Conservation (phyloP, 2,329 filamentous ascomycete species). For the Orbilia ellipsospora region DNA sequence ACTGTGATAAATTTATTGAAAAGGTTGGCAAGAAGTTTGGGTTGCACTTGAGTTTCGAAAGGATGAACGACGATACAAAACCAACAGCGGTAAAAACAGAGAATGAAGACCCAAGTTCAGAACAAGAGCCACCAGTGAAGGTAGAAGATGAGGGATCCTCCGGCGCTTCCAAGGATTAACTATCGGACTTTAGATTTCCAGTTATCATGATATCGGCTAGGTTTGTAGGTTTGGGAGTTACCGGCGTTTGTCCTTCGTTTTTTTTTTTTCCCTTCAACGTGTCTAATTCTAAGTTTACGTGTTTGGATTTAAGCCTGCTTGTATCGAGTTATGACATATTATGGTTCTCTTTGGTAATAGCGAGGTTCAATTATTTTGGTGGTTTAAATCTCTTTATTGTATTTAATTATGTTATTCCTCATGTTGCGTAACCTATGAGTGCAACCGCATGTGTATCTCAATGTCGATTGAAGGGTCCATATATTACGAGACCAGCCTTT, state of each 20-base stretch:
- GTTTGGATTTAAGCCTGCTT: no score
- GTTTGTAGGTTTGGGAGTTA: no score
- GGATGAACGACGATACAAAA: conserved; percentile 22
- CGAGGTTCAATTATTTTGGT: no score
- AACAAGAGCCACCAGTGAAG: background rate
- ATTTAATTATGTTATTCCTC: no score
- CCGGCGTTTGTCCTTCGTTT: background rate
- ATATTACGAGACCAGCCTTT: no score
- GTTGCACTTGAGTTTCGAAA: conserved; percentile 30
- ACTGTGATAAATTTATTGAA: conserved; percentile 40
- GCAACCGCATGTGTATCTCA: no score
- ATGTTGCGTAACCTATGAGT: no score
- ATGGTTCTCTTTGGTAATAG: no score
- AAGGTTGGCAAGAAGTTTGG: conserved; percentile 38
- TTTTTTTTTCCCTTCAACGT: background rate
- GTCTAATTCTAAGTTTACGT: background rate
- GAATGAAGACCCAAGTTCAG: background rate
- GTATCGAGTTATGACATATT: no score
- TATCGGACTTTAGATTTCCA: background rate
- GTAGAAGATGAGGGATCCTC: background rate
- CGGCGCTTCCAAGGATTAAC: background rate
- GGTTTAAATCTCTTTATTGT: no score
- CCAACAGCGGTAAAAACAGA: background rate
- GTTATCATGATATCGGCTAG: no score
- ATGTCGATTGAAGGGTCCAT: no score